Conservation (phyloP, 495 filamentous ascomycete species). For the Neurospora sp. region DNA sequence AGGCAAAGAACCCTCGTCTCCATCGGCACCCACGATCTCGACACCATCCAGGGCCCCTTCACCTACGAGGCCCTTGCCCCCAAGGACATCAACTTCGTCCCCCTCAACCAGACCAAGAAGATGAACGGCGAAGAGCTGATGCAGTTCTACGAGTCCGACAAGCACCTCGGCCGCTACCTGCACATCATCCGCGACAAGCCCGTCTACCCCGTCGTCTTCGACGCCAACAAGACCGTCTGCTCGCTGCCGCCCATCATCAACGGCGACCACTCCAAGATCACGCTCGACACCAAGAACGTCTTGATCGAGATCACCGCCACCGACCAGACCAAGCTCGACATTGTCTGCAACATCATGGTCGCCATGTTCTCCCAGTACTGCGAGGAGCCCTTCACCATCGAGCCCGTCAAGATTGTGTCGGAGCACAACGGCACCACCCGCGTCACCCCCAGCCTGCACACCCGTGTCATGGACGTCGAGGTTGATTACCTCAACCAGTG, state of each 20-base stretch:
- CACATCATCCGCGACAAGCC: constrained; percentile 90
- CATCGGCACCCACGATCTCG: constrained; percentile 94
- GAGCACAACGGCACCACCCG: constrained; percentile 79
- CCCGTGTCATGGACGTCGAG: constrained; percentile 68
- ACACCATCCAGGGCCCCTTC: constrained; percentile 90
- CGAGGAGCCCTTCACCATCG: constrained; percentile 78
- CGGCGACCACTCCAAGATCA: constrained; percentile 91
- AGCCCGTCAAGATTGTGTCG: constrained; percentile 84
- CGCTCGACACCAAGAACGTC: constrained; percentile 75
- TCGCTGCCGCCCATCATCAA: constrained; percentile 98
- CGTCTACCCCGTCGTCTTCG: constrained; percentile 94
- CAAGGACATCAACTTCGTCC: constrained; percentile 83
- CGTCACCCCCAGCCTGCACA: constrained; percentile 65
- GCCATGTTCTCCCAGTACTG: constrained; percentile 96
- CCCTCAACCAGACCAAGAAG: constrained; percentile 79
- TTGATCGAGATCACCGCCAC: constrained; percentile 98
- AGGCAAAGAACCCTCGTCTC: constrained; percentile 85
- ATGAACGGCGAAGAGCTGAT: constrained; percentile 88
- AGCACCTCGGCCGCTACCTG: constrained; percentile 68
- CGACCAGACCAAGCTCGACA: constrained; percentile 92
- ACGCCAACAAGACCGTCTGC: constrained; percentile 77
- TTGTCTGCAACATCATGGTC: constrained; percentile 89
- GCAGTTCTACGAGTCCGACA: constrained; percentile 90
- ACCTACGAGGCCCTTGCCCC: constrained; percentile 88
- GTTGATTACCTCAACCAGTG: constrained; percentile 88